Evolutionary conservation across 2,329 filamentous ascomycete genomes (phyloP), one percentile per base, ranked within the genome.

Genomic region (Orbilia brochopaga): DNA sequence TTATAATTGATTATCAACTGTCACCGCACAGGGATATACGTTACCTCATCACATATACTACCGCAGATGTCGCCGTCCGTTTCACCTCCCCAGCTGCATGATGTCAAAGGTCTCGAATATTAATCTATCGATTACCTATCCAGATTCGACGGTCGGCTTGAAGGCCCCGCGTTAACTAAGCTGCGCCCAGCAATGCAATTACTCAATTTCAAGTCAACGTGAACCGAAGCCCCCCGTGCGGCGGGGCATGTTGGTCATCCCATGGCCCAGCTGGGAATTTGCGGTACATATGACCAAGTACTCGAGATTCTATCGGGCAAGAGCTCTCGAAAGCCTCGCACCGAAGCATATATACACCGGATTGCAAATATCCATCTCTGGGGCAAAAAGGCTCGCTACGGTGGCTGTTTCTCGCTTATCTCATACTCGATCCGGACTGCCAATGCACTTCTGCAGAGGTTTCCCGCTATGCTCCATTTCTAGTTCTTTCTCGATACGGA

Each of bases 401-500:
- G 37, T 42, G 37, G 37, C 37, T 42, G 37, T 17, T 17, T 42
- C 37, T 42, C 37, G 37, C 37, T 42, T 42, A 42, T 42, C 37
- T 13, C 37, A 42, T 42, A 42, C 37, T 42, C 37, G 37, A 42
- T 42, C 37, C 37, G 37, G 37, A 42, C 5, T 15, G 37, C 37
- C 37, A 42, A 42, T 42, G 37, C 37, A 6, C 5, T 13, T 17
- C 5, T 42, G 37, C 37, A 42, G n/a, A 42, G n/a, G n/a, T n/a
- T n/a, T n/a, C n/a, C n/a, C n/a, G n/a, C n/a, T n/a, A 17, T 17
- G 3, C 37, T 17, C 15, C 37, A 17, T 4, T 4, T 15, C 37
- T 42, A 42, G 37, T 3, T 13, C 3, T 42, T 42, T 4, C 37
- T 42, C 11, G 5, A 6, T 15, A 15, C n/a, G 37, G 37, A 42